Evolutionary conservation across 1,284 basidiomycete species (phyloP).

Genomic region (Irpex sp.): DNA sequence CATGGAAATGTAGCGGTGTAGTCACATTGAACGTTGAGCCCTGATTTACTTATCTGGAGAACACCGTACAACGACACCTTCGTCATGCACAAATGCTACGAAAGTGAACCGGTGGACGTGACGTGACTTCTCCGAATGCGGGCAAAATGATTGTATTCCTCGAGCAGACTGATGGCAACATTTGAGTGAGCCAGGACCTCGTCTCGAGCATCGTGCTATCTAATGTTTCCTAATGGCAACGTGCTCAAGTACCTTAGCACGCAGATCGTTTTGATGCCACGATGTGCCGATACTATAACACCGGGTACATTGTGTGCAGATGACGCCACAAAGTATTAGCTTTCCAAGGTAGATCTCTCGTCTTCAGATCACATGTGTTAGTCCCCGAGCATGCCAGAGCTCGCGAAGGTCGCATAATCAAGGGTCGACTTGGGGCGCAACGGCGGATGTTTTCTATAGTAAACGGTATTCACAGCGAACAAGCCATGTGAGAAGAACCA

Average conservation of each 20-base stretch:
- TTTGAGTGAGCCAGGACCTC: not conserved
- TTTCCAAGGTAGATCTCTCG: not conserved
- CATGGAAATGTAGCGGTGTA: too few species aligned
- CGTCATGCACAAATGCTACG: not conserved
- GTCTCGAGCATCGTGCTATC: not conserved
- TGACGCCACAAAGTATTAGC: not conserved
- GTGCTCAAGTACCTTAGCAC: not conserved
- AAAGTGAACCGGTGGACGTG: not conserved
- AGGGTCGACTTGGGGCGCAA: not conserved
- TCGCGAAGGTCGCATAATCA: not conserved
- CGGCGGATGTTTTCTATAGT: not conserved
- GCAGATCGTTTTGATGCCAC: not conserved
- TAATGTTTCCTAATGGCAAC: not conserved
- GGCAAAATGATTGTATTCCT: not conserved
- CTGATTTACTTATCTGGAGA: too few species aligned
- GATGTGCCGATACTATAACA: not conserved
- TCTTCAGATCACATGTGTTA: not conserved
- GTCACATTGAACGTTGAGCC: too few species aligned
- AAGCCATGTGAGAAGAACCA: not conserved
- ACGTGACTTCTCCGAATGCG: not conserved
- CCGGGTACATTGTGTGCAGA: not conserved
- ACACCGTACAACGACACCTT: not conserved
- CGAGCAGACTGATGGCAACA: not conserved
- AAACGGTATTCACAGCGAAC: not conserved
- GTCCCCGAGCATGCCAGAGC: not conserved